phyloP scores from a whole-genome alignment of 352 stramenopile genomes.

The Globisporangium nagaii region DNA sequence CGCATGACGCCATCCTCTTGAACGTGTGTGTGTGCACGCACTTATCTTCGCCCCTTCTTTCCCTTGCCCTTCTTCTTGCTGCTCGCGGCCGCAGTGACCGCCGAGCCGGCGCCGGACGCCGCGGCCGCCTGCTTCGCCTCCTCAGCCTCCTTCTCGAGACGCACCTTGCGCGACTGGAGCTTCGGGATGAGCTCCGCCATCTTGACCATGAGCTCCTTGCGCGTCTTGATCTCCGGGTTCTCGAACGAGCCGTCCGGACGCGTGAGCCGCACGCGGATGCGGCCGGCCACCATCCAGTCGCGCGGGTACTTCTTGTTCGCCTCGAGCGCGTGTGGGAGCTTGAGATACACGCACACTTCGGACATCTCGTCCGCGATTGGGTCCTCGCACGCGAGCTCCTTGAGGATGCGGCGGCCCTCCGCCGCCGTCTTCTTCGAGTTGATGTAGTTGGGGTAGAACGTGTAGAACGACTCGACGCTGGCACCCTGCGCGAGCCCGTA shows the following conservation, averaged over 20 bases:
- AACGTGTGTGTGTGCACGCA: too few species aligned
- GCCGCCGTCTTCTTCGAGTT: constrained; percentile 79
- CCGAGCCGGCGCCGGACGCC: constrained; percentile 21
- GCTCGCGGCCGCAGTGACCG: constrained; percentile 21
- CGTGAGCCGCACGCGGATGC: constrained; percentile 66
- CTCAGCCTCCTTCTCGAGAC: constrained; percentile 64
- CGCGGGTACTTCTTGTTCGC: constrained; percentile 77
- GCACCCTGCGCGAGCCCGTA: constrained; percentile 56
- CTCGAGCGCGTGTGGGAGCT: constrained; percentile 78
- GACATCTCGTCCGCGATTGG: constrained; percentile 79
- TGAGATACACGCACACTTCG: constrained; percentile 78
- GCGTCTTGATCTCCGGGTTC: constrained; percentile 62
- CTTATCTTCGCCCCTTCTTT: constrained; percentile 85
- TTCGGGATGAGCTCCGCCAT: constrained; percentile 86
- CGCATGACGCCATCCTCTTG: too few species aligned
- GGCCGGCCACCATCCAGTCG: constrained; percentile 67
- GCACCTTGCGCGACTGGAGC: constrained; percentile 72
- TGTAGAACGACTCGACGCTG: constrained; percentile 53
- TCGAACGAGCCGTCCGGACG: constrained; percentile 54
- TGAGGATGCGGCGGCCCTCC: constrained; percentile 67
- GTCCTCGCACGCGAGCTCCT: constrained; percentile 57
- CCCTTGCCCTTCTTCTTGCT: constrained; percentile 84
- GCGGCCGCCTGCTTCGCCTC: constrained; percentile 39
- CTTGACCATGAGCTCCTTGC: constrained; percentile 61
- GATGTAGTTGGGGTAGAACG: constrained; percentile 87